These are phyloP conservation scores for Didymella pinodella DNA, from an alignment of 2,329 filamentous ascomycete genomes.

Conservation along the genomic window DNA sequence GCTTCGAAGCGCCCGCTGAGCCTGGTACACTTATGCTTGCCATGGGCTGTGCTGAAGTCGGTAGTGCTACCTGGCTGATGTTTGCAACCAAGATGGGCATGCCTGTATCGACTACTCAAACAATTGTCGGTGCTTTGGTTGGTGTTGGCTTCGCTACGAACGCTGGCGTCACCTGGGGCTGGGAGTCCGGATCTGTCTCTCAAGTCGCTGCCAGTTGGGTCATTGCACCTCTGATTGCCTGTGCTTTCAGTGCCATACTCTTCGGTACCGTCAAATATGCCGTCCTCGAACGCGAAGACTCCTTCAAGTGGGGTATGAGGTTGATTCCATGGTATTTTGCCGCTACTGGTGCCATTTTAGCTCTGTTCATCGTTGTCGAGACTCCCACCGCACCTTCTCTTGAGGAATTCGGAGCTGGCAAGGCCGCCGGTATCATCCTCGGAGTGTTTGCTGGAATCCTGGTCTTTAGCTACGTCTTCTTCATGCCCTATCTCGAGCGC, in stretches of 20 bases:
- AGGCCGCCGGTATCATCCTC: conserved; percentile 38
- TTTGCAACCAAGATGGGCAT: conserved; percentile 61
- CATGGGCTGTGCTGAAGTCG: conserved; percentile 64
- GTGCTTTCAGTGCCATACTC: conserved; percentile 58
- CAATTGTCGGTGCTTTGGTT: conserved; percentile 66
- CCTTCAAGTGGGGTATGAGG: conserved; percentile 60
- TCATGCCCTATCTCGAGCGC: conserved; percentile 40
- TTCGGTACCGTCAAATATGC: conserved; percentile 60
- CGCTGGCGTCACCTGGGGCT: conserved; percentile 36
- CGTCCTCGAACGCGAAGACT: conserved; percentile 59
- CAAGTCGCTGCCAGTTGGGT: conserved; percentile 56
- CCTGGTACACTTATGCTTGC: conserved; percentile 66
- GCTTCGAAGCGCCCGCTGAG: conserved; percentile 53
- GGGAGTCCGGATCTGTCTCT: conserved; percentile 38
- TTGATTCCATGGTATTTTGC: conserved; percentile 60
- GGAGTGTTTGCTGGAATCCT: conserved; percentile 39
- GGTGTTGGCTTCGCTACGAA: conserved; percentile 64
- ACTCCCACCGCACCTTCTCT: conserved; percentile 46
- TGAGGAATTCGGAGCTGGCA: conserved; percentile 42
- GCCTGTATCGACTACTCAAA: conserved; percentile 69
- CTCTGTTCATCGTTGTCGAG: conserved; percentile 67
- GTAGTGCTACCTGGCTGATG: conserved; percentile 65
- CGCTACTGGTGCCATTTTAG: conserved; percentile 58
- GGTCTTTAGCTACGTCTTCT: conserved; percentile 37
- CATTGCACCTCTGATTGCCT: conserved; percentile 60